Percentiles rank a stretch among this genome's conserved stretches.
Evolutionary conservation across 805 yeast genomes (phyloP).

Genomic region (Candida quercuum): DNA sequence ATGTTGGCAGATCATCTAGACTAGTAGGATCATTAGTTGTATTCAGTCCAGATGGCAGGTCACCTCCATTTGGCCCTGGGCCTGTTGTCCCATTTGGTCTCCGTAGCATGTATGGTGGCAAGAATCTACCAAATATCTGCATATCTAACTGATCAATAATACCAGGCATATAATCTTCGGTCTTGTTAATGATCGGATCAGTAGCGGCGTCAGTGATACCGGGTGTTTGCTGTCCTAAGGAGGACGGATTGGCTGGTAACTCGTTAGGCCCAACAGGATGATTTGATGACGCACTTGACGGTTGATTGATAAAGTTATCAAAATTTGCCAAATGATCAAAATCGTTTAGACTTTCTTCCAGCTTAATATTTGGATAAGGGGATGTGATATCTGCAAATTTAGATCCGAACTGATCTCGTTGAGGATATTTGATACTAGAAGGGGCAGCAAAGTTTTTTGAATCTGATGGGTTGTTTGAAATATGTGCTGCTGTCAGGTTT

Average conservation of each 20-base stretch:
- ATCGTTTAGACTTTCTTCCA: slow-evolving; percentile 18
- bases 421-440: slow-evolving; percentile 1
- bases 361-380: slow-evolving; percentile 13
- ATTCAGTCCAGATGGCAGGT: slow-evolving; percentile 22
- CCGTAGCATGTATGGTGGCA: slow-evolving; percentile 78
- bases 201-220: no score
- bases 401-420: background rate
- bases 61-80: slow-evolving; percentile 25
- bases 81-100: slow-evolving; percentile 21
- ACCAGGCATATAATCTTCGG: slow-evolving; percentile 57
- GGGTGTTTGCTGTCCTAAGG: slow-evolving; percentile 1
- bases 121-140: slow-evolving; percentile 75
- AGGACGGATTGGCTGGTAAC: no score
- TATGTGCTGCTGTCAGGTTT: slow-evolving; percentile 21
- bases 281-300: slow-evolving; percentile 1
- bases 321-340: slow-evolving; percentile 25
- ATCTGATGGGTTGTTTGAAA: slow-evolving; percentile 1
- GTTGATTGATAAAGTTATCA: slow-evolving; percentile 24
- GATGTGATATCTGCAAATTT: slow-evolving; percentile 5
- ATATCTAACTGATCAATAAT: slow-evolving; percentile 81
- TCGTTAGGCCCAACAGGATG: no score
- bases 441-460: background rate
- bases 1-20: slow-evolving; percentile 16
- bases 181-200: background rate
- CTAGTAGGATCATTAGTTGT: slow-evolving; percentile 19